Evolutionary conservation across 2,329 filamentous ascomycete species (phyloP), one percentile per base, ranked within the genome.

Genomic region (Davidsoniella neocaledoniae): DNA sequence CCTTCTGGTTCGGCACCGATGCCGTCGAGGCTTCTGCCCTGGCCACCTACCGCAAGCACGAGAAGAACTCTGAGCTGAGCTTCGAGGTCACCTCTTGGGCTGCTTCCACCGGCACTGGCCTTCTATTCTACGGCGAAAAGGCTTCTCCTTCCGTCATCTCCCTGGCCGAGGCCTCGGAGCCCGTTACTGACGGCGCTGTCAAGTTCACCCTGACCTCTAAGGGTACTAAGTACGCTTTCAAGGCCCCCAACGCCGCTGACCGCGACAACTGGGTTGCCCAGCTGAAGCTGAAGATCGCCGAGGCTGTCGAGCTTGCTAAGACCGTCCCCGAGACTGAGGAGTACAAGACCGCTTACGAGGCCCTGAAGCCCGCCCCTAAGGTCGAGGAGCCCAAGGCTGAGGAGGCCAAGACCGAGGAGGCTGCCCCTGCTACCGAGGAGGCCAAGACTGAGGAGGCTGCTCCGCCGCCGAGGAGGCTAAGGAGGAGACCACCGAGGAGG

Each of bases 161-260:
- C 67, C 69, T 95, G 64, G 86, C 74, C 54, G 74, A 79, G 63
- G 72, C 72, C 56, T 73, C 69, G 45, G 86, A 94, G 63, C 74
- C 93, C 53, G 74, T 76, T 64, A 77, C 80, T 65, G 83, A 87
- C 55, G 84, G 86, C 54, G 62, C 75, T 57, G 75, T 77, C 68
- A 88, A 91, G 68, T 94, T 98, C 73, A 72, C 79, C 62, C 83
- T 96, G 73, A 85, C 81, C 63, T 69, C 84, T 62, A 80, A 83
- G 67, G 83, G 83, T 58, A 82, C 93, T 69, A 94, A 94, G 79
- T 87, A 95, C 76, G 76, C 76, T 54, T 94, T 98, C 75, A 90
- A 95, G 77, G 86, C 90, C 52, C 61, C 71, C 59, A 81, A 62
- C 60, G 60, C 76, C 45, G 70, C 77, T 53, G 87, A 95, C 70